A percentile compares a stretch with the other conserved stretches of the same genome.
phyloP scores from a whole-genome alignment of 176 grass and related monocot genomes.

The Triticum turgidum region DNA sequence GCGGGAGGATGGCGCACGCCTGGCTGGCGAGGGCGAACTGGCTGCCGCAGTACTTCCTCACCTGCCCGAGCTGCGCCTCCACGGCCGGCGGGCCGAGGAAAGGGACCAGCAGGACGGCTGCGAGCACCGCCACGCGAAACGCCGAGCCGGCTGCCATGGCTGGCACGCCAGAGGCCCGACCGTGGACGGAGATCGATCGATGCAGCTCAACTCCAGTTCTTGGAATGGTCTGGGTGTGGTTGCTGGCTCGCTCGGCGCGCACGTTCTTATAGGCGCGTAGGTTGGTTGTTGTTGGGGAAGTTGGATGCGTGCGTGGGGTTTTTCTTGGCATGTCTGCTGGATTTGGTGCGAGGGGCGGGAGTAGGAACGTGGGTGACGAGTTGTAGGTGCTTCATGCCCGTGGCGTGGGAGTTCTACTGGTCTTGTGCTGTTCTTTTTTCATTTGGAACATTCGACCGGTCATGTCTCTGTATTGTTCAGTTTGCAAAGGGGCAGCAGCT shows the following conservation, averaged over 20 bases:
- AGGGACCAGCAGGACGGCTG: constrained; percentile 35
- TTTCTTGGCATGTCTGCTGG: constrained; percentile 50
- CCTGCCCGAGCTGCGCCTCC: constrained; percentile 39
- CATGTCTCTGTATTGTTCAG: not conserved
- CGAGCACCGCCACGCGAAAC: constrained; percentile 27
- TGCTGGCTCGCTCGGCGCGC: not conserved
- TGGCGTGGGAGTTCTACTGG: not conserved
- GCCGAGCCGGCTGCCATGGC: constrained; percentile 22
- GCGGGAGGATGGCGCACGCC: constrained; percentile 64
- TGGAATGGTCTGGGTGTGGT: not conserved
- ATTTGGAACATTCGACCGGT: not conserved
- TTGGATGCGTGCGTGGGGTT: not conserved
- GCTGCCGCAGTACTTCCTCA: constrained; percentile 60
- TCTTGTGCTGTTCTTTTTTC: not conserved
- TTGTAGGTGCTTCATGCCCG: constrained; percentile 40
- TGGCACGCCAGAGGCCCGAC: not conserved
- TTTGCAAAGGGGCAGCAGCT: not conserved
- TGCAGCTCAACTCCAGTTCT: not conserved
- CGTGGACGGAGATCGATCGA: not conserved
- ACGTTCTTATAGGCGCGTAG: constrained; percentile 13
- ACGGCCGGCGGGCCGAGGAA: constrained; percentile 14
- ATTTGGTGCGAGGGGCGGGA: not conserved
- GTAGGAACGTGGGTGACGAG: constrained; percentile 32
- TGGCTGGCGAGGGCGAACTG: constrained; percentile 81
- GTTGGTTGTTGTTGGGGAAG: not conserved